phyloP scores from a whole-genome alignment of 192 early-diverging fungal species.

The Coemansia javaensis region DNA sequence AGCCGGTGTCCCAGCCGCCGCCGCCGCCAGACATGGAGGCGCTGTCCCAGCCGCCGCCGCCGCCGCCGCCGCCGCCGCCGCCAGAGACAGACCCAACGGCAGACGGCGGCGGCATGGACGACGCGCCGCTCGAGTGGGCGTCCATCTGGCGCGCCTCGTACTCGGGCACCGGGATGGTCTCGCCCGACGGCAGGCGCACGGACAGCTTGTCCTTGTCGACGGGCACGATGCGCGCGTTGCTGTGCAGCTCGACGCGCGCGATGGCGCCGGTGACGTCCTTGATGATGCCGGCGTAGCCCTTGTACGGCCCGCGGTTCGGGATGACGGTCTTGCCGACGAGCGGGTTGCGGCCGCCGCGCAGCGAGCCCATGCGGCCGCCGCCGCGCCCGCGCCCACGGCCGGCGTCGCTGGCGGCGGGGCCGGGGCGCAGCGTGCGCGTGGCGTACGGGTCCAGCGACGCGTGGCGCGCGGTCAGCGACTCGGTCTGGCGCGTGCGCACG shows the following conservation, averaged over 20 bases:
- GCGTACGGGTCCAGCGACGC: constrained; percentile 37
- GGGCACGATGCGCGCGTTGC: constrained; percentile 74
- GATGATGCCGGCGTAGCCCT: constrained; percentile 96
- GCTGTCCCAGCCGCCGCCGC: constrained; percentile 1
- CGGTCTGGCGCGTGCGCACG: constrained; percentile 59
- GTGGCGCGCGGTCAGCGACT: constrained; percentile 38
- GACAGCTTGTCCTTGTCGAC: constrained; percentile 74
- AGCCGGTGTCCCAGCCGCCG: not conserved
- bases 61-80: not conserved
- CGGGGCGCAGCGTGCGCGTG: constrained; percentile 26
- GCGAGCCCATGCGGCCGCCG: constrained; percentile 35
- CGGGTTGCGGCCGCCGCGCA: constrained; percentile 48
- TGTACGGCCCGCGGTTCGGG: constrained; percentile 83
- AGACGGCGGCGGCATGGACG: too few species aligned
- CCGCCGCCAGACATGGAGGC: not conserved
- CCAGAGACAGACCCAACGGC: not conserved
- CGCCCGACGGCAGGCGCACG: constrained; percentile 57
- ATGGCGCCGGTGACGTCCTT: constrained; percentile 71
- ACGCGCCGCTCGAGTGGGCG: too few species aligned
- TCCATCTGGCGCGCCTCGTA: not conserved
- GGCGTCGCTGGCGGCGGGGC: constrained; percentile 6
- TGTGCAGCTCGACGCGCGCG: constrained; percentile 90
- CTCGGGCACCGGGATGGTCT: constrained; percentile 50
- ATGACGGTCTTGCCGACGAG: constrained; percentile 74
- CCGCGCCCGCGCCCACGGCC: constrained; percentile 32